Evolutionary conservation across 768 basidiomycete species (phyloP).

Genomic region (Filobasidium wieringae): DNA sequence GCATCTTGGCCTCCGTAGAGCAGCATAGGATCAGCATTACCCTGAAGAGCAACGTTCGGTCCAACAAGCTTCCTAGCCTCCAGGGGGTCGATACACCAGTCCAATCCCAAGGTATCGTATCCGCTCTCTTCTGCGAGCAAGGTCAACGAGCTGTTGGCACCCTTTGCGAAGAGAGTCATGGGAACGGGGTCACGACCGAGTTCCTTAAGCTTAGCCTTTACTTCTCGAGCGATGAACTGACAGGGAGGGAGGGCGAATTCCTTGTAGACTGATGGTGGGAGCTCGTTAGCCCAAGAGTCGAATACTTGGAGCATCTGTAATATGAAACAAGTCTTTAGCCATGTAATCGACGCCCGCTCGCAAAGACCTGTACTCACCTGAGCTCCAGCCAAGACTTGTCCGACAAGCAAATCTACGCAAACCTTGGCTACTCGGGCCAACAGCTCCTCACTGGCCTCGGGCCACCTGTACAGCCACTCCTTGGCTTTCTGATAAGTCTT

Average conservation of each 20-base stretch:
- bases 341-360: not conserved
- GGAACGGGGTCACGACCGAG: constrained; percentile 54
- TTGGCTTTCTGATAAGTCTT: constrained; percentile 85
- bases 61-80: constrained; percentile 57
- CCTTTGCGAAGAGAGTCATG: constrained; percentile 90
- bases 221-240: constrained; percentile 56
- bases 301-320: constrained; percentile 84
- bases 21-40: constrained; percentile 81
- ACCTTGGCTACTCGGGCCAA: constrained; percentile 71
- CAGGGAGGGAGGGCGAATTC: constrained; percentile 74
- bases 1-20: constrained; percentile 76
- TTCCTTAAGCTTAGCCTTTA: constrained; percentile 50
- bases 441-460: constrained; percentile 66
- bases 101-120: constrained; percentile 81
- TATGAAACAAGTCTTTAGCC: not conserved
- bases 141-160: constrained; percentile 63
- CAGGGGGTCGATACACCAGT: constrained; percentile 75
- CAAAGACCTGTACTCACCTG: too few relatives aligned
- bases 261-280: constrained; percentile 75
- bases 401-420: constrained; percentile 78
- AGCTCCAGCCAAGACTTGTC: constrained; percentile 87
- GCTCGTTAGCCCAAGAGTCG: constrained; percentile 89
- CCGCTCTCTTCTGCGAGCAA: constrained; percentile 49
- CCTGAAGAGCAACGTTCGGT: constrained; percentile 47
- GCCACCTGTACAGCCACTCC: constrained; percentile 85